A percentile compares a stretch with the other conserved stretches of the same genome.
Evolutionary conservation across 345 rosid genomes (phyloP).

Genomic region (Aurinia saxatilis): DNA sequence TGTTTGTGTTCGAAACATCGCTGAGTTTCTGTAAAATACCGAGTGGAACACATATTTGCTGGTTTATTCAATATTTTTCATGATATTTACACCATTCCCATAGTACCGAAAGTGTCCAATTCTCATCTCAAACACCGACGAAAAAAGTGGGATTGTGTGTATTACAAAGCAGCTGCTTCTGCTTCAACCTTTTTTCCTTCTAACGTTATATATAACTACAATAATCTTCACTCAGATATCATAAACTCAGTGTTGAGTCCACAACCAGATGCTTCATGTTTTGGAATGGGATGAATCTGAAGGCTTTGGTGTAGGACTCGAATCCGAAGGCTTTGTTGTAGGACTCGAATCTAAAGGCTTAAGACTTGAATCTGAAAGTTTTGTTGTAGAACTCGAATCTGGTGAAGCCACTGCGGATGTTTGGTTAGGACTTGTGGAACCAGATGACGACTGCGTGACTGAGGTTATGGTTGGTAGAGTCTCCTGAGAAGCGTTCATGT

Average conservation of each 20-base stretch:
- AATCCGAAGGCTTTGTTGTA: background rate
- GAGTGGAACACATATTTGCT: no score
- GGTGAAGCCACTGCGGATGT: conserved; percentile 20
- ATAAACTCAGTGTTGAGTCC: no score
- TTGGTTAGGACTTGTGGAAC: conserved; percentile 25
- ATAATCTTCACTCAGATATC: background rate
- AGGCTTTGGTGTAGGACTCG: background rate
- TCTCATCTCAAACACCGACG: background rate
- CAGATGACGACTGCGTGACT: conserved; percentile 27
- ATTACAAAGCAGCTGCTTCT: background rate
- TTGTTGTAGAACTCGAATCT: conserved; percentile 21
- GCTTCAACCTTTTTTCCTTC: background rate
- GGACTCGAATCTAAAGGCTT: background rate
- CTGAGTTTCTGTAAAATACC: no score
- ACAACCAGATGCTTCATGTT: background rate
- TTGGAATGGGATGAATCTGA: background rate
- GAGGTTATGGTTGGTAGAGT: conserved; percentile 34
- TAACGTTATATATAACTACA: background rate
- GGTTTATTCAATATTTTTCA: no score
- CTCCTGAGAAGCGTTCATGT: conserved; percentile 67
- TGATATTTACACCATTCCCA: no score
- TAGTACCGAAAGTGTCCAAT: background rate
- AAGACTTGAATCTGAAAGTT: background rate
- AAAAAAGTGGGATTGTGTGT: background rate
- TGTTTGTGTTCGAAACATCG: no score